phyloP scores from a whole-genome alignment of 1,284 basidiomycete species.

The Sporisorium graminicola region DNA sequence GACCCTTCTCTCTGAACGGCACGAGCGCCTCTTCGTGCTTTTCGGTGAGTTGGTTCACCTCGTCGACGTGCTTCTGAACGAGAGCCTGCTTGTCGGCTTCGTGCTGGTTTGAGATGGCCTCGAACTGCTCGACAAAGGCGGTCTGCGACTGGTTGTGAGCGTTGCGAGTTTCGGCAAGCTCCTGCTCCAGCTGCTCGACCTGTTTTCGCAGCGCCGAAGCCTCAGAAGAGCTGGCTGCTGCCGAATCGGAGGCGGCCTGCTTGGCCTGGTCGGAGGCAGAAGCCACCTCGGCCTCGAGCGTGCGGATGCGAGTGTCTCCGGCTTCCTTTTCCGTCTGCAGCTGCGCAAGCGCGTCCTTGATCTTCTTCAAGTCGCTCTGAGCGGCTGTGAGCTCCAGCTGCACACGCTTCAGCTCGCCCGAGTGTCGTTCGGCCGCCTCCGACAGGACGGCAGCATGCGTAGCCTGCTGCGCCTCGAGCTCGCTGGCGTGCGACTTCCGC shows the following conservation, averaged over 20 bases:
- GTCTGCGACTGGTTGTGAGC: conserved; percentile 49
- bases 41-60: conserved; percentile 28
- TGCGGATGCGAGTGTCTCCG: conserved; percentile 25
- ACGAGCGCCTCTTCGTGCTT: conserved; percentile 38
- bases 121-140: conserved; percentile 53
- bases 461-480: conserved; percentile 38
- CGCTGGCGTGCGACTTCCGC: conserved; percentile 44
- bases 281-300: conserved; percentile 38
- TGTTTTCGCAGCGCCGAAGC: conserved; percentile 30
- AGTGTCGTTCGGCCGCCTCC: conserved; percentile 28
- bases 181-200: conserved; percentile 37
- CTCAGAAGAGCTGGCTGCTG: conserved; percentile 31
- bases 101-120: conserved; percentile 34
- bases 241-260: conserved; percentile 32
- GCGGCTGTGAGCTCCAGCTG: conserved; percentile 47
- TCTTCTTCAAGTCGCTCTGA: conserved; percentile 49
- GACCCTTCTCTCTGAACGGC: conserved; percentile 36
- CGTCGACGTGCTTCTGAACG: conserved; percentile 48
- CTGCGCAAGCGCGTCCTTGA: conserved; percentile 35
- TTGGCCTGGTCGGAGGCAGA: conserved; percentile 37
- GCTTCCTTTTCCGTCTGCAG: conserved; percentile 44
- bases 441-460: conserved; percentile 33
- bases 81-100: conserved; percentile 38
- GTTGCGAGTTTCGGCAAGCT: conserved; percentile 38
- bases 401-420: conserved; percentile 37